Evolutionary conservation across 2,329 filamentous ascomycete species (phyloP).

Genomic region (Beauveria rudraprayagi): DNA sequence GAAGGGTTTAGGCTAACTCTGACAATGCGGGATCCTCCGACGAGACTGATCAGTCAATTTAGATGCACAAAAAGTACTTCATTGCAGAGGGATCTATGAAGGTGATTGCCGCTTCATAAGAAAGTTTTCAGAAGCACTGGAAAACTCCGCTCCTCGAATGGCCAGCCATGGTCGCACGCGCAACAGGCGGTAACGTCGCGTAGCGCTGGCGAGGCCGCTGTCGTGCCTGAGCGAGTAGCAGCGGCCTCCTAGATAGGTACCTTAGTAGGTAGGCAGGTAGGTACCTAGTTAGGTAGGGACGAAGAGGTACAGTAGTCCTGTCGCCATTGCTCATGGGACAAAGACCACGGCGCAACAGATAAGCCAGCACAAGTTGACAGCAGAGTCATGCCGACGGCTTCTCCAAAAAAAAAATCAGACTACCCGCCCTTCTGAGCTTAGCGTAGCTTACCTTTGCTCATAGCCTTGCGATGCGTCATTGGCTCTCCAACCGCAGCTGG

Average conservation of each 20-base stretch:
- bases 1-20: background rate
- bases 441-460: background rate
- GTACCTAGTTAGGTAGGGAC: too few relatives aligned
- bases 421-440: background rate
- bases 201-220: background rate
- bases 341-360: background rate
- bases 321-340: too few relatives aligned
- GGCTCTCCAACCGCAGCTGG: conserved; percentile 7
- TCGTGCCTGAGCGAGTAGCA: background rate
- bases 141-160: too few relatives aligned
- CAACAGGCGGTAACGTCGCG: background rate
- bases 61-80: too few relatives aligned
- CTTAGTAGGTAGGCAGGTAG: too few relatives aligned
- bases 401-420: background rate
- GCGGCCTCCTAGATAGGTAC: too few relatives aligned
- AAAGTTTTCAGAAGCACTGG: too few relatives aligned
- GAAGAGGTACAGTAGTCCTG: too few relatives aligned
- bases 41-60: too few relatives aligned
- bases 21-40: too few relatives aligned
- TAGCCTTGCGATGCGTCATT: conserved; percentile 12
- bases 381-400: background rate
- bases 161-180: background rate
- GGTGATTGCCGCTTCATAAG: too few relatives aligned
- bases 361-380: background rate
- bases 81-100: too few relatives aligned